Conservation (phyloP, 1,284 basidiomycete genomes). For the Meripilus lineatus region DNA sequence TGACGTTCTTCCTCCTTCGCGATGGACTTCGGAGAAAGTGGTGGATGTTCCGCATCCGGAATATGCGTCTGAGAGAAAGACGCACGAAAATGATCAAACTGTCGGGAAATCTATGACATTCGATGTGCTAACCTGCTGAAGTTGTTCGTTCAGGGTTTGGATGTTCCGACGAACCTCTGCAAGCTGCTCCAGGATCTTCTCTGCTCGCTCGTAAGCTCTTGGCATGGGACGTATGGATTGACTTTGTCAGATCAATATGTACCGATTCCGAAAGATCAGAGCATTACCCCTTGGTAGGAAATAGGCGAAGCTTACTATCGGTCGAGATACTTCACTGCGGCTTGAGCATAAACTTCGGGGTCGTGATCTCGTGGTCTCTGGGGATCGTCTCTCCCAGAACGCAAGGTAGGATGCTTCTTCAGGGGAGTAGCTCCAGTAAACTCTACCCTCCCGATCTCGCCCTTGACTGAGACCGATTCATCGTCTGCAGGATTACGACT, state of each 20-base stretch:
- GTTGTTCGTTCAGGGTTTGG: slow-evolving; percentile 37
- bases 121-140: slow-evolving; percentile 47
- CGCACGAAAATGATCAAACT: not conserved
- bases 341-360: slow-evolving; percentile 69
- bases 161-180: slow-evolving; percentile 48
- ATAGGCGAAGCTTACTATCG: slow-evolving; percentile 51
- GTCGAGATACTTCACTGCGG: slow-evolving; percentile 69
- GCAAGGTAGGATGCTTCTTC: slow-evolving; percentile 36
- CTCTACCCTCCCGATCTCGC: slow-evolving; percentile 54
- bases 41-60: slow-evolving; percentile 31
- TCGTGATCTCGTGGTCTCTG: slow-evolving; percentile 45
- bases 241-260: slow-evolving; percentile 30
- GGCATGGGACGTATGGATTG: slow-evolving; percentile 68
- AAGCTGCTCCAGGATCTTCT: slow-evolving; percentile 49
- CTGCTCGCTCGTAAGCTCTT: slow-evolving; percentile 53
- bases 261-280: not conserved
- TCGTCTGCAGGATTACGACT: slow-evolving; percentile 30
- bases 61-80: too few species aligned
- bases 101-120: not conserved
- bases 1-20: slow-evolving; percentile 53
- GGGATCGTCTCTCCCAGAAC: slow-evolving; percentile 36
- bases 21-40: slow-evolving; percentile 36
- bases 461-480: slow-evolving; percentile 23
- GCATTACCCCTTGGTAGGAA: too few species aligned
- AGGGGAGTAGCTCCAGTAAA: slow-evolving; percentile 70